These are phyloP conservation scores for Aureobasidium pullulans DNA, from an alignment of 2,329 filamentous ascomycete genomes.

Conservation along the genomic window DNA sequence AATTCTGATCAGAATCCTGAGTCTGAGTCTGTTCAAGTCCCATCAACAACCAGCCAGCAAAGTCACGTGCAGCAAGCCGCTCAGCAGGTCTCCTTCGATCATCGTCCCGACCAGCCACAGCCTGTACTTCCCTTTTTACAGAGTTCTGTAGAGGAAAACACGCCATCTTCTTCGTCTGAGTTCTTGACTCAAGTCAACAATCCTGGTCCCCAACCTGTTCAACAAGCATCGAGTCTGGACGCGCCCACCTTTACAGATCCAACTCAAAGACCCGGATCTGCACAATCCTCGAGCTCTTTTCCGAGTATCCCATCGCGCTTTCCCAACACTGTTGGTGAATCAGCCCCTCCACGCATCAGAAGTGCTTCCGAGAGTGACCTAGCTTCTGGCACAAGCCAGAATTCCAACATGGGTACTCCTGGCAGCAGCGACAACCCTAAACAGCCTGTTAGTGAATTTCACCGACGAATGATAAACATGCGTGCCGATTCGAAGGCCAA, in stretches of 20 bases:
- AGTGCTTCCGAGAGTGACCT: neutral
- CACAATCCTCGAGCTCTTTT: conserved; percentile 18
- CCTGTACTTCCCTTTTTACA: neutral
- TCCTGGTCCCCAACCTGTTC: neutral
- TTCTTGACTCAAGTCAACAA: neutral
- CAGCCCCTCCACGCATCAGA: conserved; percentile 18
- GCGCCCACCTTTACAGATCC: neutral
- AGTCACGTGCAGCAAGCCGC: conserved; percentile 9
- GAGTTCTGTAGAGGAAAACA: neutral
- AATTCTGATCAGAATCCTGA: neutral
- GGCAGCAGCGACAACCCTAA: neutral
- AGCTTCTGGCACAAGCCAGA: neutral
- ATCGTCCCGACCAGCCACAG: conserved; percentile 6
- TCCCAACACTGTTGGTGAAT: conserved; percentile 21
- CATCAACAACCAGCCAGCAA: neutral
- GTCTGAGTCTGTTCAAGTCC: neutral
- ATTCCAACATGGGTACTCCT: neutral
- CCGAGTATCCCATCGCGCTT: conserved; percentile 20
- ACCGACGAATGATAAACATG: neutral
- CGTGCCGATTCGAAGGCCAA: neutral
- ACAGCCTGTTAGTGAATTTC: too few relatives aligned
- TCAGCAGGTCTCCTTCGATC: conserved; percentile 9
- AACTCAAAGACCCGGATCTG: neutral
- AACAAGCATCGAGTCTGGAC: neutral
- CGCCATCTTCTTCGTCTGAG: neutral